Evolutionary conservation across 139 green algal genomes (phyloP), one percentile per base, ranked within the genome.

Genomic region (Chlamydomonas applanata): DNA sequence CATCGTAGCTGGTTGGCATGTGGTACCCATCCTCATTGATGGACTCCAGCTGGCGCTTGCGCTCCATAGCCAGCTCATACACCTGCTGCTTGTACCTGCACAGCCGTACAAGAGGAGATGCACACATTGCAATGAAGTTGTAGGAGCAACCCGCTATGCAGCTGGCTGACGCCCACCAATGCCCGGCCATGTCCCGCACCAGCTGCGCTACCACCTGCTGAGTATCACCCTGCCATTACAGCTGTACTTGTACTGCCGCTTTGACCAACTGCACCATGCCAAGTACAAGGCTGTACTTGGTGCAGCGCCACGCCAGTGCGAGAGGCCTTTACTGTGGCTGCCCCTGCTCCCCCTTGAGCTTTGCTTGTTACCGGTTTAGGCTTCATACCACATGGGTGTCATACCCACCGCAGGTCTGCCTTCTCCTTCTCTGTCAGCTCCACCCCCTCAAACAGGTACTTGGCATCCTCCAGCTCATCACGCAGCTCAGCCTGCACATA

Each of bases 1-100:
- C 76, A 62, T 86, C 95, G 54, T 97, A 98, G 11, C 85, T 85
- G 4, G 88, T 77, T 9, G 96, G 96, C 88, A 99, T 92, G 32
- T 82, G 78, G 79, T 99, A 99, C 33, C 83, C 83, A 17, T 95
- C 87, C 64, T 93, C 86, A 9, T 85, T 69, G 44, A 95, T 79
- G 30, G 66, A 57, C 40, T 86, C 87, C 45, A 89, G 77, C 64
- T 86, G 78, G 59, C 83, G 69, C 71, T 85, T 84, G 35, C 86
- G 80, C 80, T 90, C 73, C 78, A 82, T 74, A 16, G 90, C 89
- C 60, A 97, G 72, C 36, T 91, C 89, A 22, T 93, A 90, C 79
- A 94, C 78, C 59, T 82, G 66, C 68, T 92, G 85, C 82, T 93
- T 94, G 69, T 92, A 90, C 66, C 69, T 75, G 49, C 46, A 72